These are phyloP conservation scores for Mallotus nudiflorus DNA, from an alignment of 345 rosid genomes.

Conservation along the genomic window DNA sequence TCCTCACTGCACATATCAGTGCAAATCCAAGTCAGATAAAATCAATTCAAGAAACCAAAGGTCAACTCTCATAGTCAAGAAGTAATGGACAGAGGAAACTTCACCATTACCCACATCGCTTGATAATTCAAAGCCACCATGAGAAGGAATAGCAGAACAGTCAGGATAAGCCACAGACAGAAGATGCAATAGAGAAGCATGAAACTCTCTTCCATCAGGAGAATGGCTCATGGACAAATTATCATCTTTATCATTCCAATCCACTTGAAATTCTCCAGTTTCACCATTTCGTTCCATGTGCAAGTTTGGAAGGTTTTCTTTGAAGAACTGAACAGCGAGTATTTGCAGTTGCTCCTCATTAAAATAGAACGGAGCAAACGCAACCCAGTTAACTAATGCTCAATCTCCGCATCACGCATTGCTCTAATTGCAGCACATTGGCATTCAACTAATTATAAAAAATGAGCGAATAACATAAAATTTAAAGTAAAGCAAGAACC, in stretches of 20 bases:
- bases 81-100: neutral
- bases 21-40: slow-evolving; percentile 9
- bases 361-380: slow-evolving; percentile 64
- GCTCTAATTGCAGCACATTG: slow-evolving; percentile 69
- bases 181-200: slow-evolving; percentile 50
- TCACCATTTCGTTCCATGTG: slow-evolving; percentile 40
- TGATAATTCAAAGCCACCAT: slow-evolving; percentile 55
- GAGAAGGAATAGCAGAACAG: slow-evolving; percentile 36
- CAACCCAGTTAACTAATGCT: slow-evolving; percentile 51
- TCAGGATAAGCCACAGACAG: slow-evolving; percentile 57
- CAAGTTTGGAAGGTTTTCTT: slow-evolving; percentile 60
- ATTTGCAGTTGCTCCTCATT: slow-evolving; percentile 51
- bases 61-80: neutral
- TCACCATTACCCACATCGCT: slow-evolving; percentile 42
- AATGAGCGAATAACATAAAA: neutral
- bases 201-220: slow-evolving; percentile 40
- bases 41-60: too few relatives aligned
- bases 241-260: slow-evolving; percentile 42
- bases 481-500: neutral
- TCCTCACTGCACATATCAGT: slow-evolving; percentile 45
- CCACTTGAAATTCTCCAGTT: slow-evolving; percentile 54
- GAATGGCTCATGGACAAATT: slow-evolving; percentile 25
- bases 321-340: slow-evolving; percentile 56
- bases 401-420: slow-evolving; percentile 71
- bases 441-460: slow-evolving; percentile 49